phyloP scores from a whole-genome alignment of 148 eudicot genomes.

The Spergularia marina region DNA sequence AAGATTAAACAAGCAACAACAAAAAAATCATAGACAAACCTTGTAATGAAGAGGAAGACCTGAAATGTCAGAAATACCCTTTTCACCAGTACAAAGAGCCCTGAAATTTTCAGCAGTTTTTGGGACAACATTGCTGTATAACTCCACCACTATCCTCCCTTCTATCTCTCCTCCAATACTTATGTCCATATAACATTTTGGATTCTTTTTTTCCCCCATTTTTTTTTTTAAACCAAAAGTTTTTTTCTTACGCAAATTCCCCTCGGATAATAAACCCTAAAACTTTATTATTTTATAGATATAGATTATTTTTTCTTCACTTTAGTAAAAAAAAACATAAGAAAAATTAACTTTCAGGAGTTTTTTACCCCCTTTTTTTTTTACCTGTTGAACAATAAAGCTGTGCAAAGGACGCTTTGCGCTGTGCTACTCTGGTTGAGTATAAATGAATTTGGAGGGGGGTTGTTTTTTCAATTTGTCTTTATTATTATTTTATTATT shows the following conservation, averaged over 20 bases:
- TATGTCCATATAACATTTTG: conserved; percentile 62
- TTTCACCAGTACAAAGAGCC: conserved; percentile 84
- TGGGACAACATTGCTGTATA: conserved; percentile 66
- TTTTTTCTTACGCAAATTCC: not conserved
- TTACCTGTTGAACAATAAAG: not conserved
- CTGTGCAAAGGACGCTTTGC: too few relatives aligned
- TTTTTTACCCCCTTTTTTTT: not conserved
- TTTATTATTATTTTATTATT: too few relatives aligned
- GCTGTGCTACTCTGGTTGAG: too few relatives aligned
- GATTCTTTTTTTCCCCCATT: conserved; percentile 31
- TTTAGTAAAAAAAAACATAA: too few relatives aligned
- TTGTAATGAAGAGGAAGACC: conserved; percentile 64
- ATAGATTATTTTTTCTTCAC: not conserved
- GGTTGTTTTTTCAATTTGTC: too few relatives aligned
- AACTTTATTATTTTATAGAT: too few relatives aligned
- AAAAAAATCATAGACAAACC: conserved; percentile 12
- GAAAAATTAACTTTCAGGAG: not conserved
- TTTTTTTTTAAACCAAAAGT: not conserved
- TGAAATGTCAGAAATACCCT: conserved; percentile 50
- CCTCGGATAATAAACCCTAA: conserved; percentile 24
- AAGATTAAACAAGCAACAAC: not conserved
- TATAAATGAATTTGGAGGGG: too few relatives aligned
- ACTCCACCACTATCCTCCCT: conserved; percentile 73
- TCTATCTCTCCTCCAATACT: conserved; percentile 72
- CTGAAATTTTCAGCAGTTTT: conserved; percentile 83